Conservation (phyloP, 2,329 filamentous ascomycete genomes). For the Trichoderma guizhouense region DNA sequence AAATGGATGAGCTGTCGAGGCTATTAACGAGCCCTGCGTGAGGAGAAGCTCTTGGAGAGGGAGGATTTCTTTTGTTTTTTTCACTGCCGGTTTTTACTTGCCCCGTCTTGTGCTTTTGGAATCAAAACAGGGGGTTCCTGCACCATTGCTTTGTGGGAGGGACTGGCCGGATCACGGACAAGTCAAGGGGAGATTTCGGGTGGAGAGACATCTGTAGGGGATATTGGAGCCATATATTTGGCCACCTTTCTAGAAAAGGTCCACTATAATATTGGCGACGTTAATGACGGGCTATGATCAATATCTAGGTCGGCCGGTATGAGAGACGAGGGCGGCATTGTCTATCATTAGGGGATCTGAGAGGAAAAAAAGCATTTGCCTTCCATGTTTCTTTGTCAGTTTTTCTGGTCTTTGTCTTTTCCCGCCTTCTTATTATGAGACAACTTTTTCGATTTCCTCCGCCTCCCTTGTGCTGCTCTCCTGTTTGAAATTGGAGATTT, state of each 20-base stretch:
- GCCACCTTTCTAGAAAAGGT: constrained; percentile 20
- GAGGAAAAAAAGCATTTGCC: constrained; percentile 13
- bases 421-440: constrained; percentile 1
- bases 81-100: constrained; percentile 18
- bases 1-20: constrained; percentile 18
- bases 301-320: constrained; percentile 13
- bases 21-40: constrained; percentile 7
- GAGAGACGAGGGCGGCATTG: constrained; percentile 11
- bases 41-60: constrained; percentile 11
- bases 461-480: constrained; percentile 29
- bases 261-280: constrained; percentile 19
- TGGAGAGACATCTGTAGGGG: not conserved
- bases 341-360: constrained; percentile 15
- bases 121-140: constrained; percentile 6
- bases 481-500: constrained; percentile 25
- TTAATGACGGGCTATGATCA: constrained; percentile 19
- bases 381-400: constrained; percentile 14
- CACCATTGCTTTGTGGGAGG: constrained; percentile 18
- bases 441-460: constrained; percentile 30
- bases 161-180: constrained; percentile 18
- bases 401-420: constrained; percentile 11
- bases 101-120: constrained; percentile 16
- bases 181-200: constrained; percentile 10
- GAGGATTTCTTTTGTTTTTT: constrained; percentile 16
- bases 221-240: constrained; percentile 7